Evolutionary conservation across 345 rosid species (phyloP), one percentile per base, ranked within the genome.

Genomic region (Camelina laxa): DNA sequence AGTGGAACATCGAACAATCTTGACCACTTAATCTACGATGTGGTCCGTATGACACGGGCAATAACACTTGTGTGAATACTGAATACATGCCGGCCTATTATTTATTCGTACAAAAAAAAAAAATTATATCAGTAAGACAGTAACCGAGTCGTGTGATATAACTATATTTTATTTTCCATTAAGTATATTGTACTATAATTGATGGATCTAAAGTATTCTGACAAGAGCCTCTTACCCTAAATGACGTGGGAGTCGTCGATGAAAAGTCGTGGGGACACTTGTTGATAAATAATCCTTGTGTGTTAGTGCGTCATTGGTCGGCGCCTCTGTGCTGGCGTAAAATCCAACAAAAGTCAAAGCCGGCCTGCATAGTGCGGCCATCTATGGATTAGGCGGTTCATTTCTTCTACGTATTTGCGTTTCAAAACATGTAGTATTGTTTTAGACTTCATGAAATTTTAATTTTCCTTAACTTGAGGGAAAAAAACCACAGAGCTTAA

Each of bases 1-100:
- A 54, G 65, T 76, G 71, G 71, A 70, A 48, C 75, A 70, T 70
- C 75, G 50, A 69, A 61, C 60, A 36, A 76, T 69, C 53, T 69
- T 51, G 72, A 70, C 80, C 72, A 76, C 72, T 58, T 64, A 70
- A 60, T 16, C 21, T 53, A 60, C 13, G 22, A 54, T 75, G 65
- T 70, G 80, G 75, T 62, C 60, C 66, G 60, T 47, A 63, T 64
- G 60, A 62, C 22, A 53, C 65, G 70, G 47, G 33, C 48, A 61
- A 41, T 31, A 33, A 7, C 42, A 70, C 58, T 55, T 70, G 44
- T 66, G 51, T 35, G 42, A 36, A 33, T 33, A 27, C 5, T 27
- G 36, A 33, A 57, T 17, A 48, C 57, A 35, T 20, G 63, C 76
- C 76, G 47, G 56, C 55, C 70, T 11, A 56, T 31, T 55, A 64